phyloP scores from a whole-genome alignment of 805 yeast species.

The Ogataea trehaloabstinens region DNA sequence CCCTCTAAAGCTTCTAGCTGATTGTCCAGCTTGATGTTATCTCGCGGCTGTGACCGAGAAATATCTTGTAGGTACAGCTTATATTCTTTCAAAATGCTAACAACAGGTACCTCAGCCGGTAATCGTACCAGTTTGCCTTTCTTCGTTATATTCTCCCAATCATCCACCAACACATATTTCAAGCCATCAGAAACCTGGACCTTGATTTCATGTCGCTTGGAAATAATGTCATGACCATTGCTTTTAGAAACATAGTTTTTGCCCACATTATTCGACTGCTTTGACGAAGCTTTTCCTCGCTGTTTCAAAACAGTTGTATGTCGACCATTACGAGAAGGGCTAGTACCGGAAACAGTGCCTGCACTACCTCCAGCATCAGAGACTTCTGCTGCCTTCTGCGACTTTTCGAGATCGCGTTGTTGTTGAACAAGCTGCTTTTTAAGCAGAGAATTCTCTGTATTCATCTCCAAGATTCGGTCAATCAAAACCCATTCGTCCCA shows the following conservation, averaged over 20 bases:
- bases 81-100: constrained; percentile 55
- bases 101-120: constrained; percentile 57
- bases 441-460: constrained; percentile 61
- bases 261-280: not conserved
- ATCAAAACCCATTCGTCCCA: constrained; percentile 96
- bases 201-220: constrained; percentile 41
- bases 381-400: not conserved
- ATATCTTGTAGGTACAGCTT: constrained; percentile 5
- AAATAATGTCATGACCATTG: constrained; percentile 1
- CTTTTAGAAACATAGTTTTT: constrained; percentile 2
- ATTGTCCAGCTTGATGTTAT: constrained; percentile 47
- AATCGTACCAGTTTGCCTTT: constrained; percentile 67
- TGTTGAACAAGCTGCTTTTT: constrained; percentile 41
- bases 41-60: constrained; percentile 29
- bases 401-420: constrained; percentile 2
- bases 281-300: not conserved
- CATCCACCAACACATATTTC: constrained; percentile 76
- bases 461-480: constrained; percentile 65
- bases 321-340: too few species aligned
- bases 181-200: constrained; percentile 62
- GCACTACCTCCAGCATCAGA: not conserved
- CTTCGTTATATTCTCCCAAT: constrained; percentile 90
- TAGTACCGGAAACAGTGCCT: not conserved
- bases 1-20: constrained; percentile 71
- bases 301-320: too few species aligned